Evolutionary conservation across 2,329 filamentous ascomycete species (phyloP), one percentile per base, ranked within the genome.

Genomic region (Ophiosphaerella narmari): DNA sequence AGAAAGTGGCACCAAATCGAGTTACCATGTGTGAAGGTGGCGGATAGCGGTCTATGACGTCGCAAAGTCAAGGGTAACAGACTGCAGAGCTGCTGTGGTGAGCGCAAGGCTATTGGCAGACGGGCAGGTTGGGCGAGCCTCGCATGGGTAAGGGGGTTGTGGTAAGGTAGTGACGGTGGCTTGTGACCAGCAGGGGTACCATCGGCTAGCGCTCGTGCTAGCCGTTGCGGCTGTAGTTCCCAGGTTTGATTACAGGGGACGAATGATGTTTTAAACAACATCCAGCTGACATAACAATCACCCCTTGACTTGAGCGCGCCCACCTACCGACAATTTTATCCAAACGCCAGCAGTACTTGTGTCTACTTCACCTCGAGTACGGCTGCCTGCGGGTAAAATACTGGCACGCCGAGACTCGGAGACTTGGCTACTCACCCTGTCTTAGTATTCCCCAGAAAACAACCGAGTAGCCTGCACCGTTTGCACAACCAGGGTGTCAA

Each of bases 141-240:
- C 39, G 48, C 42, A 46, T 29, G 39, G 48, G 29, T 29, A 39
- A 42, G 38, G 43, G 26, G 35, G 37, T 48, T 26, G 38, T 52
- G 13, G 18, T 16, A 18, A 36, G 21, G 48, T 42, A 29, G 42
- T 37, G 42, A 48, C 48, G 50, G 48, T 54, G 50, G 57, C 57
- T 60, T 66, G 61, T 66, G 61, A 66, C 53, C 58, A 31, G 9
- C 41, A 33, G 41, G 39, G 48, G 48, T 48, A 53, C 37, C 32
- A 44, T 46, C 48, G 45, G 24, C 43, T 43, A 32, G 24, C 34
- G 44, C 39, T 39, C 29, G n/a, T 38, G 35, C 43, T 52, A 52
- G 39, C 39, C 40, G 36, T 16, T 50, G 11, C 11, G 33, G 41
- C 21, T 5, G 14, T n/a, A 14, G 13, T 7, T 13, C 13, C 33